Evolutionary conservation across 768 basidiomycete genomes (phyloP), one percentile per base, ranked within the genome.

Genomic region (Amanita thiersii): DNA sequence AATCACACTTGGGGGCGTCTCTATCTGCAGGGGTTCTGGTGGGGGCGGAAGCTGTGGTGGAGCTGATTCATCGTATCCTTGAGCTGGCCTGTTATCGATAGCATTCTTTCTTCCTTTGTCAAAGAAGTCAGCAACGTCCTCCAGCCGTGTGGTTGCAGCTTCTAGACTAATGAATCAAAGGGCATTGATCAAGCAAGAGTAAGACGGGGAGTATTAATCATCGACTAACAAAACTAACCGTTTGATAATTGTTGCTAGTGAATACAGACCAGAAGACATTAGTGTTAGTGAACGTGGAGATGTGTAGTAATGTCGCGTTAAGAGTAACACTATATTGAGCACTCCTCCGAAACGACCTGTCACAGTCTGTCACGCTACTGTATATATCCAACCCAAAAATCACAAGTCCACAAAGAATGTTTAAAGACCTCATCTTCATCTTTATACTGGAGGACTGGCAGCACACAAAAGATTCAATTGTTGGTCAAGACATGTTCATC

Each of bases 81-180:
- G 44, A 29, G 62, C 43, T 24, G 58, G 47, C 20, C 38, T 37
- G 5, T 44, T 37, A 23, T 37, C 50, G n/a, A 19, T n/a, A 4
- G 24, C 11, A 2, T 30, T 24, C 21, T 17, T 29, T 23, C 10
- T 25, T 1, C 36, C 35, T 28, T 39, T 32, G 11, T 23, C 31
- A 20, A 34, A 11, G 11, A 74, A 66, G 29, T 73, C 68, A 26
- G 84, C 83, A 46, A 91, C 68, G 56, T 99, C 96, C 62, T 99
- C 96, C 25, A 99, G 77, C 24, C 96, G 79, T 32, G 86, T 88
- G 4, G 90, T 92, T 6, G 91, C 88, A 18, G 96, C 96, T 70
- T 93, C 86, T 38, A 91, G 75, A 49, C 92, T 92, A 54, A 21
- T 33, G 35, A 75, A 69, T 45, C 42, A 12, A 45, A 44, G 39